Evolutionary conservation across 2,329 filamentous ascomycete genomes (phyloP).

Genomic region (Talaromyces sp.): DNA sequence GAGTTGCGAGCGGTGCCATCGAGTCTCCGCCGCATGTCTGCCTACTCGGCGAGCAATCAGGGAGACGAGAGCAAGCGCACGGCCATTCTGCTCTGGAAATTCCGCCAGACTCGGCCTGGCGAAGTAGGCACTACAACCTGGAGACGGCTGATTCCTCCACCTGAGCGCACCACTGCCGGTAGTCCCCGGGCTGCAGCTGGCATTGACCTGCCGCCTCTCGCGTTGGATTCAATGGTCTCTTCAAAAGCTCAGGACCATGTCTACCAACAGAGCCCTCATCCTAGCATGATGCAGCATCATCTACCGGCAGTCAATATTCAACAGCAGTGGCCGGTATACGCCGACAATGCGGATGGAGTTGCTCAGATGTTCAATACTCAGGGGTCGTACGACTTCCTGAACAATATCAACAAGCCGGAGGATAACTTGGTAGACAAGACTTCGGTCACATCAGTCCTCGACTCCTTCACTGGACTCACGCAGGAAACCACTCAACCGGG

Average conservation of each 20-base stretch:
- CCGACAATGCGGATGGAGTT: slow-evolving; percentile 29
- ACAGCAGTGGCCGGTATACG: slow-evolving; percentile 32
- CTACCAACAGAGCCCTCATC: slow-evolving; percentile 26
- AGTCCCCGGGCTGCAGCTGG: slow-evolving; percentile 30
- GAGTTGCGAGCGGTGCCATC: slow-evolving; percentile 36
- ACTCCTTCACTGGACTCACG: slow-evolving; percentile 27
- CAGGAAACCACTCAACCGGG: slow-evolving; percentile 27
- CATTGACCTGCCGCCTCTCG: slow-evolving; percentile 32
- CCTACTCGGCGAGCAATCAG: slow-evolving; percentile 20
- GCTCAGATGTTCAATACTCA: slow-evolving; percentile 28
- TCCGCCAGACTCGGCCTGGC: slow-evolving; percentile 36
- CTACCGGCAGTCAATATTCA: slow-evolving; percentile 20
- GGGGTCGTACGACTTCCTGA: slow-evolving; percentile 29
- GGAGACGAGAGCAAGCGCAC: slow-evolving; percentile 32
- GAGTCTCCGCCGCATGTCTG: slow-evolving; percentile 22
- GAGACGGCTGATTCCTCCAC: slow-evolving; percentile 36
- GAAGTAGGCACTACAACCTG: slow-evolving; percentile 42
- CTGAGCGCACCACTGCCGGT: slow-evolving; percentile 30
- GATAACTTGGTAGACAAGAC: slow-evolving; percentile 29
- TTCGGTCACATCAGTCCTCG: slow-evolving; percentile 30
- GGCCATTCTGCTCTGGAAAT: slow-evolving; percentile 44
- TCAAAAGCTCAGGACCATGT: slow-evolving; percentile 26
- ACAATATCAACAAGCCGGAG: slow-evolving; percentile 29
- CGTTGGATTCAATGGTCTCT: slow-evolving; percentile 30
- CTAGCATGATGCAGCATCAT: slow-evolving; percentile 25